A percentile compares a stretch with the other conserved stretches of the same genome.
These are phyloP conservation scores for Beauveria caledonica DNA, from an alignment of 2,329 filamentous ascomycete species.

Conservation along the genomic window DNA sequence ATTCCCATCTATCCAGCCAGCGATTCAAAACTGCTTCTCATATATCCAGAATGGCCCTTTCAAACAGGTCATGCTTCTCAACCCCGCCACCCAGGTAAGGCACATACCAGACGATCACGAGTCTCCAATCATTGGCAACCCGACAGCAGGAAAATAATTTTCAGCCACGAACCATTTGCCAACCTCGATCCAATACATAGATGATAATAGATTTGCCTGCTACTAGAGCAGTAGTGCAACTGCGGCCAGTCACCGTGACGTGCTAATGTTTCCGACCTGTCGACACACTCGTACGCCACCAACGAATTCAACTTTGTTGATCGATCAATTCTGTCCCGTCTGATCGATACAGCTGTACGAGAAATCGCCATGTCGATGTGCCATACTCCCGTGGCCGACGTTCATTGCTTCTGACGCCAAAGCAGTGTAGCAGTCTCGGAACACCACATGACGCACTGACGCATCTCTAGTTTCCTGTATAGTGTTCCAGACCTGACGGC, in stretches of 20 bases:
- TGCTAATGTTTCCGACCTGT: neutral
- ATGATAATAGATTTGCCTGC: neutral
- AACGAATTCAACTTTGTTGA: neutral
- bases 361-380: neutral
- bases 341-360: neutral
- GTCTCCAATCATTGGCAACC: neutral
- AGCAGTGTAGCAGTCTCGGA: constrained; percentile 2
- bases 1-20: neutral
- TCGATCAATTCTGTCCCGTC: neutral
- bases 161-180: neutral
- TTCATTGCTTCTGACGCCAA: constrained; percentile 5
- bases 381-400: neutral
- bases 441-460: neutral
- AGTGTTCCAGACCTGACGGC: neutral
- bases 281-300: neutral
- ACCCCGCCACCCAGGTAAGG: neutral
- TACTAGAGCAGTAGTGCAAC: neutral
- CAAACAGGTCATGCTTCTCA: neutral
- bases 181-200: neutral
- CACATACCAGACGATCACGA: neutral
- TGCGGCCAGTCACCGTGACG: neutral
- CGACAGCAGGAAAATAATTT: too few relatives aligned
- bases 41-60: neutral
- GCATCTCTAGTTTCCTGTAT: neutral
- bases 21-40: neutral